Evolutionary conservation across 1,284 basidiomycete species (phyloP), one percentile per base, ranked within the genome.

Genomic region (Cutaneotrichosporon sp.): DNA sequence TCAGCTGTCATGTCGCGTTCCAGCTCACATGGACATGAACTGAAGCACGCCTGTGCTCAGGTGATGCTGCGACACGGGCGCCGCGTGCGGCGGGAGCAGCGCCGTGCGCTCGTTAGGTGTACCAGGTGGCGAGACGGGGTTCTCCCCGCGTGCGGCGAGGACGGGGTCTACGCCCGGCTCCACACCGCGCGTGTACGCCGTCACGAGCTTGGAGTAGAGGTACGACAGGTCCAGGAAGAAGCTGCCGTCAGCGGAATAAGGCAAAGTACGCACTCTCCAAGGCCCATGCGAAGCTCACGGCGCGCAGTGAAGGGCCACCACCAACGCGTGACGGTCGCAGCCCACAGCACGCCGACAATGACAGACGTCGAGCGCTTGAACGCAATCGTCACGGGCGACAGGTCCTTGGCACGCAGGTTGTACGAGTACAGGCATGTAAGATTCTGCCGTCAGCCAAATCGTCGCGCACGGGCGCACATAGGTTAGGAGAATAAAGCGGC

Each of bases 261-360:
- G 4, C 35, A 4, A 4, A 20, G 4, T 4, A 78, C 84, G 72
- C 66, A 88, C 89, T 97, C 90, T 75, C 89, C 86, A 4, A 97
- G 79, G 0, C 84, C 87, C 56, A 84, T 84, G 37, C 86, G 83
- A 3, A 98, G 78, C 74, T 97, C 92, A 26, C 87, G 79, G 49
- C 93, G 78, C 1, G 93, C 93, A 68, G 96, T 93, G 18, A 88
- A 83, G 1, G 94, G 93, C 92, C 93, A 97, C 84, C 92, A 90
- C 59, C 87, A 86, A 44, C 89, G 80, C 7, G 89, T 92, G 13
- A 97, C 84, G 23, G 96, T 73, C 3, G 85, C 82, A 0, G 91
- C 92, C 87, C 89, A 97, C 1, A 93, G 70, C 0, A 94, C 90
- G 14, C 93, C 93, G 7, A 83, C 80, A 0, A 82, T 85, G n/a